phyloP scores from a whole-genome alignment of 176 grass and related monocot species.

The Eragrostis nindensis region DNA sequence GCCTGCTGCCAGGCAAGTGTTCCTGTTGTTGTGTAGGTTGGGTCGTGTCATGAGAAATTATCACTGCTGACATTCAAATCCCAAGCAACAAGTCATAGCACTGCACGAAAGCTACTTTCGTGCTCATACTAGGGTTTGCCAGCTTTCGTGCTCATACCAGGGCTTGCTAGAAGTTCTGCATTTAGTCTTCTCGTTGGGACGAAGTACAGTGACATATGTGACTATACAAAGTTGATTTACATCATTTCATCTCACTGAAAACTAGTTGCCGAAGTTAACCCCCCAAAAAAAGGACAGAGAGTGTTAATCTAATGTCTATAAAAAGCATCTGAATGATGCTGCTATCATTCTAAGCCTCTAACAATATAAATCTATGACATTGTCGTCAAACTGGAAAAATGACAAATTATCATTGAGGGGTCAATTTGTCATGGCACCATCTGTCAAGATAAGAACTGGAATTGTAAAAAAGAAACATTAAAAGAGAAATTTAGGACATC shows the following conservation, averaged over 20 bases:
- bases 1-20: neutral
- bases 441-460: slow-evolving; percentile 5
- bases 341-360: slow-evolving; percentile 8
- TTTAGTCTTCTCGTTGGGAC: neutral
- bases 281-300: neutral
- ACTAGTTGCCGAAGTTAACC: neutral
- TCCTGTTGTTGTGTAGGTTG: neutral
- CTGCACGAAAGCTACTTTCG: neutral
- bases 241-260: neutral
- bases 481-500: neutral
- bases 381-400: neutral
- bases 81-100: neutral
- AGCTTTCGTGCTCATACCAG: too few relatives aligned
- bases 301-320: neutral
- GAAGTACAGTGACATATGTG: neutral
- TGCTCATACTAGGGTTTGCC: neutral
- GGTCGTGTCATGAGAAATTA: neutral
- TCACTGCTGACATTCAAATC: neutral
- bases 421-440: neutral
- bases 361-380: neutral
- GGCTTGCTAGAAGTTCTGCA: too few relatives aligned
- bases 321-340: neutral
- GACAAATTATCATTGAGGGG: neutral
- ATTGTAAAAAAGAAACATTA: neutral
- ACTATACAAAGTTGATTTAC: neutral